A percentile compares a stretch with the other conserved stretches of the same genome.
Evolutionary conservation across 306 rosid genomes (phyloP).

Genomic region (Sesbania bispinosa): DNA sequence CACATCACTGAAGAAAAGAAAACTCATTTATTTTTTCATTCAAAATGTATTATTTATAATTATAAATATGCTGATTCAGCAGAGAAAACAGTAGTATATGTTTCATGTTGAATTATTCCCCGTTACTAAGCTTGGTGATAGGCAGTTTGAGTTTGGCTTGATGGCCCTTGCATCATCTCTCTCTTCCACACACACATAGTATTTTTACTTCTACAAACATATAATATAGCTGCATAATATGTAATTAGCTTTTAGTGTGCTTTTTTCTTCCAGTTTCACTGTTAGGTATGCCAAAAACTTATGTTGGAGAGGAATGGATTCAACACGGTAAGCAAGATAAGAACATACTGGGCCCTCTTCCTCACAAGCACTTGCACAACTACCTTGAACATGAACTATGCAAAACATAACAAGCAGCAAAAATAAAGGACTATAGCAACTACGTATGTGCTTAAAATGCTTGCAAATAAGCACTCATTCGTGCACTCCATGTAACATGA

Average conservation of each 20-base stretch:
- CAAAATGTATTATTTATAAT: background rate
- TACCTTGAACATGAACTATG: background rate
- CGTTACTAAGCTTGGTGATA: background rate
- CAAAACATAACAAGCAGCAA: background rate
- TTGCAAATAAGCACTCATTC: background rate
- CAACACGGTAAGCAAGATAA: background rate
- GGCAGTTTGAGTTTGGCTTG: background rate
- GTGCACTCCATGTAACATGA: background rate
- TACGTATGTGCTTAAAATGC: background rate
- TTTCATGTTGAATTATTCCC: background rate
- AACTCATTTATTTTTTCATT: background rate
- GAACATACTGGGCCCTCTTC: background rate
- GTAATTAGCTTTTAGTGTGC: background rate
- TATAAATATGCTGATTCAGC: background rate
- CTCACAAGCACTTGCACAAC: background rate
- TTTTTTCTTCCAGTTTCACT: background rate
- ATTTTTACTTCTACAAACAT: background rate
- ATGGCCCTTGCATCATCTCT: background rate
- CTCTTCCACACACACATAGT: background rate
- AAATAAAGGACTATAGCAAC: background rate
- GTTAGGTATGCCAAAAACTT: background rate
- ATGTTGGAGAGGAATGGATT: background rate
- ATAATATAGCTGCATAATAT: background rate
- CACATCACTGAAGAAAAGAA: background rate
- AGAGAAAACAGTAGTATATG: background rate